Evolutionary conservation across 495 filamentous ascomycete species (phyloP), one percentile per base, ranked within the genome.

Genomic region (Lasiosphaeria hispida): DNA sequence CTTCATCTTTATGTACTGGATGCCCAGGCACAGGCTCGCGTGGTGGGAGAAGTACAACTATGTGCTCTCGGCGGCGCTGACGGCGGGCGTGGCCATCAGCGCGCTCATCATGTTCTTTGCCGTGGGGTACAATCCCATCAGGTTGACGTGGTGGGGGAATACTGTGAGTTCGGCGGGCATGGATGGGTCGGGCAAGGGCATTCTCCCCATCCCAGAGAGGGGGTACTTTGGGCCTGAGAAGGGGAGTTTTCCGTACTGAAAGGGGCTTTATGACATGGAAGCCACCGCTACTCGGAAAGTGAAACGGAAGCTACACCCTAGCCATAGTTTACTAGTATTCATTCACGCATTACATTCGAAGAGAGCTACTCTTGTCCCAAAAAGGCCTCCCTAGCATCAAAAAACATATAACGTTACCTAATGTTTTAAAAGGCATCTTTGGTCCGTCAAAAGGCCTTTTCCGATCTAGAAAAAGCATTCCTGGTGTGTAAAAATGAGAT

Each of bases 21-120:
- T 69, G 37, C 56, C 55, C 0, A 48, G 57, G 14, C 59, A 64
- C 57, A 53, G 62, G 30, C 55, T 63, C 19, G 61, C 65, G 9
- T 67, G 65, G 65, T 67, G 65, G 65, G 61, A 80, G 71, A 78
- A 82, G 58, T 87, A 85, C 66, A 87, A 87, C 75, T 88, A 86
- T 61, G 75, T 87, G 35, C 73, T 83, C 0, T 83, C 82, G 7
- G 85, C 85, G 0, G 83, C 79, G 0, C 63, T 89, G 55, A 84
- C 85, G 53, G 77, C 81, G 10, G 85, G 84, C 8, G 74, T 88
- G 7, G 80, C 77, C 2, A 66, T 87, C 13, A 76, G 70, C 52
- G 85, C 82, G 0, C 78, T 89, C 44, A 51, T 87, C 34, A 85
- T 87, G 58, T 87, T 89, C 74, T 75, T 87, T 53, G 73, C 84